Conservation (phyloP, 352 stramenopile genomes). For the Phytophthora podocarpi region DNA sequence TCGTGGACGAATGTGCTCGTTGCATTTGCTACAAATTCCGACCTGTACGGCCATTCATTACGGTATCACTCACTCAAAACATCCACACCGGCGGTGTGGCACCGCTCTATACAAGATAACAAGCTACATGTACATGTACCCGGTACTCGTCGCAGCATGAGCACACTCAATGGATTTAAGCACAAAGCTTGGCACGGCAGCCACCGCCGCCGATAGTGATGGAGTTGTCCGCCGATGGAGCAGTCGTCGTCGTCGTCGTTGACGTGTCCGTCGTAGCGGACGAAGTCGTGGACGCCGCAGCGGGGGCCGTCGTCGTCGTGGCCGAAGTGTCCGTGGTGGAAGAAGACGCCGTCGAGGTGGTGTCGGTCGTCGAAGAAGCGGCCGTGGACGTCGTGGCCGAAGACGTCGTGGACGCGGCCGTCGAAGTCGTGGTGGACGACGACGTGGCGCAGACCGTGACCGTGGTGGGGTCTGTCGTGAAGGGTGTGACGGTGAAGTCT, state of each 20-base stretch:
- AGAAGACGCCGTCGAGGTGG: neutral
- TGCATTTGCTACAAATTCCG: neutral
- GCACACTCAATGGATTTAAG: neutral
- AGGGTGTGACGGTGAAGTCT: constrained; percentile 36
- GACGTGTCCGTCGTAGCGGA: constrained; percentile 7
- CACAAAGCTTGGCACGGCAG: constrained; percentile 16
- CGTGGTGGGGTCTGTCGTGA: no score
- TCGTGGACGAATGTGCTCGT: neutral
- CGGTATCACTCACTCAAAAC: constrained; percentile 6
- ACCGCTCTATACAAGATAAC: neutral
- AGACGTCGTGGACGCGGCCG: no score
- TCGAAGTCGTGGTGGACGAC: no score
- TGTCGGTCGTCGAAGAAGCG: constrained; percentile 1
- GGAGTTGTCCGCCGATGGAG: constrained; percentile 27
- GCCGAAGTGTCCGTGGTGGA: neutral
- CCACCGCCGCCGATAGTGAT: constrained; percentile 13
- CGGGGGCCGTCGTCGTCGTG: no score
- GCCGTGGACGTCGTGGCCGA: neutral
- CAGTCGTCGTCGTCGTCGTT: neutral
- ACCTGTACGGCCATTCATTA: neutral
- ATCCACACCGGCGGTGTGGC: neutral
- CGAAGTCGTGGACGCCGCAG: no score
- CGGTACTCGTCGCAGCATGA: neutral
- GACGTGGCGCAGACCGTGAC: no score
- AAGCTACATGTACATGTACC: neutral